A percentile compares a stretch with the other conserved stretches of the same genome.
phyloP scores from a whole-genome alignment of 192 early-diverging fungal species.

The Coemansia asiatica region DNA sequence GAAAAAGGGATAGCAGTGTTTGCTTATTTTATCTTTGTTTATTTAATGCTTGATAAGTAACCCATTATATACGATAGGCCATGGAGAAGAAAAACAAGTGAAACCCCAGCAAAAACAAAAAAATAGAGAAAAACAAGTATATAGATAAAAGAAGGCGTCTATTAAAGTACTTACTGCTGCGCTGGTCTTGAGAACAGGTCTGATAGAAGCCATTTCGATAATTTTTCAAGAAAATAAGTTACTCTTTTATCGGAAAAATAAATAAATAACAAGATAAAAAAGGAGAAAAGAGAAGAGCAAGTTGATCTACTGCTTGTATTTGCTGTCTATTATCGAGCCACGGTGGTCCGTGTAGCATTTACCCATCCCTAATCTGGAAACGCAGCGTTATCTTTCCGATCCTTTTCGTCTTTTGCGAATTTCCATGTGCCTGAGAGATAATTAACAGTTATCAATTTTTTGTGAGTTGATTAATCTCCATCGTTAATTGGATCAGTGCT shows the following conservation, averaged over 20 bases:
- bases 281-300: neutral
- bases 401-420: neutral
- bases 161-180: conserved; percentile 57
- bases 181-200: conserved; percentile 45
- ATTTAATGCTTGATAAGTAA: neutral
- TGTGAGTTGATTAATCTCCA: too few relatives aligned
- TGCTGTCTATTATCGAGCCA: too few relatives aligned
- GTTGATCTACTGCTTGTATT: too few relatives aligned
- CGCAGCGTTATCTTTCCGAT: neutral
- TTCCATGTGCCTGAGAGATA: too few relatives aligned
- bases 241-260: neutral
- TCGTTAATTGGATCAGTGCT: too few relatives aligned
- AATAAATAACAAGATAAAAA: neutral
- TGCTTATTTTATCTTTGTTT: neutral
- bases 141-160: too few relatives aligned
- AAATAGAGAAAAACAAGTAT: too few relatives aligned
- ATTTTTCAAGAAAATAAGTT: neutral
- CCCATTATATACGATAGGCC: too few relatives aligned
- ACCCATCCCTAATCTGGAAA: neutral
- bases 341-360: neutral
- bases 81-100: too few relatives aligned
- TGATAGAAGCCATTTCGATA: conserved; percentile 31
- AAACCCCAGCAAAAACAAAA: too few relatives aligned
- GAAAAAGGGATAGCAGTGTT: neutral
- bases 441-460: too few relatives aligned